Base-by-base conservation (phyloP, 192 early-diverging fungal species). In the Rhizoclosmatium globosum region DNA sequence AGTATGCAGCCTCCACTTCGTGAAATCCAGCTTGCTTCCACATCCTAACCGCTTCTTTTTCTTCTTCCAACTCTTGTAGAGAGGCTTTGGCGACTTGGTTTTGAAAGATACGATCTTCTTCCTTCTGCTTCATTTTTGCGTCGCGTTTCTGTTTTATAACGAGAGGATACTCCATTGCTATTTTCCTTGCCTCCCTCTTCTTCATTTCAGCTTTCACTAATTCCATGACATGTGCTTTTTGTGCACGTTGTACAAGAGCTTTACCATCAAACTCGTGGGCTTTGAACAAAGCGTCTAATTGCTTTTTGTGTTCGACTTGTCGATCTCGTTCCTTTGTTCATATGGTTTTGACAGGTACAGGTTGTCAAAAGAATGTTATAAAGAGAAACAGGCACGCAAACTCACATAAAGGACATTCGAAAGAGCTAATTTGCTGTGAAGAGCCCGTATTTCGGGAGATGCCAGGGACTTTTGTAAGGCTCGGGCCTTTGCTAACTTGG, bases 261-360 rank as follows among this genome's bases (percentile, higher is more conserved):
- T 39, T 43, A 7, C 43, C 72, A 43, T 74, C 72, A 17, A 74
- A 43, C 11, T 7, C 17, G n/a, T 74, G 19, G 2, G 7, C 72
- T 62, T 74, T 3, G 2, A 45, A 7, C 13, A 60, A 6, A 2
- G 42, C 44, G 3, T 74, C 72, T 31, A 41, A 11, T 21, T 47
- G 9, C 58, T 74, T 74, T 62, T 74, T 74, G 39, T 74, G 72
- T 47, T 60, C 38, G 19, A 74, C 47, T 62, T 74, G 72, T 42
- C 56, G 72, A 38, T 74, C 59, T 4, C 72, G 72, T 74, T 74
- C 72, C 72, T 74, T 17, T 11, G 13, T 39, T 64, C 7, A 68
- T 13, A 11, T 43, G 31, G 38, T 13, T 38, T 64, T 31, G 64
- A 15, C 13, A 65, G 64, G 21, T n/a, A 65, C 64, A 65, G n/a